Percentiles rank a stretch among this genome's conserved stretches.
phyloP scores from a whole-genome alignment of 768 basidiomycete species.

The Russula emetica region DNA sequence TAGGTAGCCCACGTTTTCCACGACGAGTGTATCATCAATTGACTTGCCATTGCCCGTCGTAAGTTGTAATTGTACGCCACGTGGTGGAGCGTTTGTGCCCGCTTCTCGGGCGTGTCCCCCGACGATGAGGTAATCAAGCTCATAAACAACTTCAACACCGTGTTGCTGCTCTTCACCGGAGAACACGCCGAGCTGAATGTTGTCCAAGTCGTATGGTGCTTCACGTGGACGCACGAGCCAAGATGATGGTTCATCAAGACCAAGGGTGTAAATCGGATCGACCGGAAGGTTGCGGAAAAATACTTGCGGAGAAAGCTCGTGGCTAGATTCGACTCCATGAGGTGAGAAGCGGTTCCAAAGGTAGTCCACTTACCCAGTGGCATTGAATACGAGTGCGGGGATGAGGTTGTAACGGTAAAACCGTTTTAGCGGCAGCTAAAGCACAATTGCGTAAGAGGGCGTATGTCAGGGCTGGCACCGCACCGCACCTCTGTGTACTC shows the following conservation, averaged over 20 bases:
- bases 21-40: conserved; percentile 86
- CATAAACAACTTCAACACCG: conserved; percentile 74
- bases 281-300: conserved; percentile 70
- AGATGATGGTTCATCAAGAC: conserved; percentile 83
- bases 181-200: conserved; percentile 77
- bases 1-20: conserved; percentile 92
- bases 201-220: conserved; percentile 90
- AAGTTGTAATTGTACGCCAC: conserved; percentile 89
- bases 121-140: conserved; percentile 85
- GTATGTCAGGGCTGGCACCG: conserved; percentile 23
- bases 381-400: conserved; percentile 56
- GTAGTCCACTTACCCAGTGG: conserved; percentile 53
- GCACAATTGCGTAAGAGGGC: neutral
- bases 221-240: conserved; percentile 93
- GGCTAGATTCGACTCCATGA: conserved; percentile 35
- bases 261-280: conserved; percentile 90
- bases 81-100: conserved; percentile 61
- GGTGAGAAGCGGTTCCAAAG: neutral
- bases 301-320: conserved; percentile 54
- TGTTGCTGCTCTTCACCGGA: conserved; percentile 45
- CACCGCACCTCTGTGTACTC: conserved; percentile 63
- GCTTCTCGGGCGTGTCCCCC: conserved; percentile 91
- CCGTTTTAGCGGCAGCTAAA: conserved; percentile 80
- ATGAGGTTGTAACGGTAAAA: conserved; percentile 83
- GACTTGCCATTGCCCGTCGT: conserved; percentile 40